Evolutionary conservation across 2,329 filamentous ascomycete species (phyloP).

Genomic region (Huntiella savannae): DNA sequence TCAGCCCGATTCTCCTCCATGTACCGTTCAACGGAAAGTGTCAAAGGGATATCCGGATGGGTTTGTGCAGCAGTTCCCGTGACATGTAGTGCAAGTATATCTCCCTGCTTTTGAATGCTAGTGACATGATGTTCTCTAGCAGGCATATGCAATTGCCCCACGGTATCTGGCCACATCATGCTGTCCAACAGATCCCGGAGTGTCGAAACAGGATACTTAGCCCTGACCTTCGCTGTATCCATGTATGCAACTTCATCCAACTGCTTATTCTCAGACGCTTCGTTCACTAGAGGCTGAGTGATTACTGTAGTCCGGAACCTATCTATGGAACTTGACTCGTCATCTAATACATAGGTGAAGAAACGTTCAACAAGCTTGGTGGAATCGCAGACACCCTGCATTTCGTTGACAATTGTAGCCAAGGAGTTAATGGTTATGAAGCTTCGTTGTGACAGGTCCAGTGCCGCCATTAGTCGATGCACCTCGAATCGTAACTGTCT

Average conservation of each 20-base stretch:
- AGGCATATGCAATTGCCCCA: conserved; percentile 19
- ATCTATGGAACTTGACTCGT: too few species aligned
- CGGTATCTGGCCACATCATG: conserved; percentile 27
- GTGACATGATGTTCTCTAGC: conserved; percentile 23
- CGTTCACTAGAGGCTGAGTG: too few species aligned
- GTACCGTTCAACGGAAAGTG: conserved; percentile 37
- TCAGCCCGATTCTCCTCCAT: conserved; percentile 25
- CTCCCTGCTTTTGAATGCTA: conserved; percentile 26
- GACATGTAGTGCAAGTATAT: conserved; percentile 31
- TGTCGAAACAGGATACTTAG: too few species aligned
- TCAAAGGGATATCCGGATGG: conserved; percentile 29
- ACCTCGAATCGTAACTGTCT: conserved; percentile 22
- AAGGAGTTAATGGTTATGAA: conserved; percentile 37
- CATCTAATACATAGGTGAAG: too few species aligned
- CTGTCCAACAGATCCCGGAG: conserved; percentile 26
- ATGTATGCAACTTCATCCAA: too few species aligned
- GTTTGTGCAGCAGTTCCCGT: conserved; percentile 22
- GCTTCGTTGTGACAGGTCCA: conserved; percentile 39
- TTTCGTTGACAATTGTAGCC: not conserved
- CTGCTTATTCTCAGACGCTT: too few species aligned
- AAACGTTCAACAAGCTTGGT: too few species aligned
- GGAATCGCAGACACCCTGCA: too few species aligned
- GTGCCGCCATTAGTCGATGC: conserved; percentile 43
- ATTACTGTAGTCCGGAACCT: too few species aligned
- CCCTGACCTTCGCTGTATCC: too few species aligned